Evolutionary conservation across 768 basidiomycete species (phyloP).

Genomic region (Phanerochaete carnosa): DNA sequence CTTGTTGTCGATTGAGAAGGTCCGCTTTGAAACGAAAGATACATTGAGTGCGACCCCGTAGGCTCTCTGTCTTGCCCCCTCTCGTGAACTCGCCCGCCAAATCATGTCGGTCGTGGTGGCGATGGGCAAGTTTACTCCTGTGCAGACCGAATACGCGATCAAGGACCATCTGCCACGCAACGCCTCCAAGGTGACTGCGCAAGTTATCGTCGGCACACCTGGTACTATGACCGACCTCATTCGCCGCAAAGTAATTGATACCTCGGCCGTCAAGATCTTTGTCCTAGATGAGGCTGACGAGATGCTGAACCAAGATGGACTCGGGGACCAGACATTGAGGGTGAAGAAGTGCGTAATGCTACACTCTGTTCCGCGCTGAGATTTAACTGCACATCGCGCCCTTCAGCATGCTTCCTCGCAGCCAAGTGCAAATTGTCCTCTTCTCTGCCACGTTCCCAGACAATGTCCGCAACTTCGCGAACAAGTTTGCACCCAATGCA

Average conservation of each 20-base stretch:
- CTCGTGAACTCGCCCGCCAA: constrained; percentile 94
- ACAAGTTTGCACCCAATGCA: constrained; percentile 87
- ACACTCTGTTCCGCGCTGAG: not conserved
- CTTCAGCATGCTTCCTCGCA: constrained; percentile 54
- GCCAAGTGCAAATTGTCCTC: constrained; percentile 76
- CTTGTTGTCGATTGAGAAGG: not conserved
- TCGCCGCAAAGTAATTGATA: constrained; percentile 72
- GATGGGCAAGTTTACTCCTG: constrained; percentile 93
- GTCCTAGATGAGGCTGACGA: constrained; percentile 99
- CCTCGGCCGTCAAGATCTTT: constrained; percentile 81
- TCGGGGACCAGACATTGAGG: constrained; percentile 89
- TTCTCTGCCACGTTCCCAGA: constrained; percentile 99
- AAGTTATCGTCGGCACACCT: constrained; percentile 93
- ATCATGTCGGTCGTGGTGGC: constrained; percentile 92
- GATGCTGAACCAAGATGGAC: constrained; percentile 92
- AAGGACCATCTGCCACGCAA: constrained; percentile 75
- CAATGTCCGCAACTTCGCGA: constrained; percentile 86
- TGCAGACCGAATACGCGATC: constrained; percentile 95
- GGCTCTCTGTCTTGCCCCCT: constrained; percentile 97
- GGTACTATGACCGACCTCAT: constrained; percentile 93
- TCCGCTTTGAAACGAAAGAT: not conserved
- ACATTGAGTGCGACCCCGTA: constrained; percentile 27
- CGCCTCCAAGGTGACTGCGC: constrained; percentile 71
- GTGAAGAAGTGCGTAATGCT: constrained; percentile 81
- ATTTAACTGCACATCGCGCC: not conserved